Percentiles rank a stretch among this genome's conserved stretches.
phyloP scores from a whole-genome alignment of 1,284 basidiomycete species.

The Hemileccinum hortonii region DNA sequence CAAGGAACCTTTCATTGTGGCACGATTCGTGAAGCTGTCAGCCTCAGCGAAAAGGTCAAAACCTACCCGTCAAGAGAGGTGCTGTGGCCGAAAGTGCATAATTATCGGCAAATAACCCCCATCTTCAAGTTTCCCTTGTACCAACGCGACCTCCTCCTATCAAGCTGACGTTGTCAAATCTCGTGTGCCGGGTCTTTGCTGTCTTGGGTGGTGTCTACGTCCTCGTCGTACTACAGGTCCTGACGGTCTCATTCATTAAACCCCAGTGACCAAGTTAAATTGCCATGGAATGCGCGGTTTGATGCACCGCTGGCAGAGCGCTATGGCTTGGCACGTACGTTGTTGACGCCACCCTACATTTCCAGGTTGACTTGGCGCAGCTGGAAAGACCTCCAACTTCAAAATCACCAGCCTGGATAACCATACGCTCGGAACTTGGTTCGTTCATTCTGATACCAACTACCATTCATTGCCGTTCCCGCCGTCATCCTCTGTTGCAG shows the following conservation, averaged over 20 bases:
- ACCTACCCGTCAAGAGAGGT: background rate
- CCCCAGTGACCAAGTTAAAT: conserved; percentile 60
- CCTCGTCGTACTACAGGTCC: conserved; percentile 49
- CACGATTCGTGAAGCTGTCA: no score
- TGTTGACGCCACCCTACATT: background rate
- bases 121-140: background rate
- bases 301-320: conserved; percentile 68
- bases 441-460: conserved; percentile 72
- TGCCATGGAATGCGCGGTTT: conserved; percentile 67
- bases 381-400: conserved; percentile 78
- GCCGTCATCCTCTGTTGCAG: conserved; percentile 32
- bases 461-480: conserved; percentile 52
- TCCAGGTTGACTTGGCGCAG: conserved; percentile 37
- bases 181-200: conserved; percentile 36
- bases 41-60: no score
- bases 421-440: conserved; percentile 85
- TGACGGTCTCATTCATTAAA: conserved; percentile 68
- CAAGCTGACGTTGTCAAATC: conserved; percentile 14
- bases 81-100: conserved; percentile 8
- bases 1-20: no score
- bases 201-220: conserved; percentile 54
- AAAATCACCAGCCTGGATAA: conserved; percentile 74
- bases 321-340: conserved; percentile 82
- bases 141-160: conserved; percentile 14
- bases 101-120: conserved; percentile 15